A percentile compares a stretch with the other conserved stretches of the same genome.
phyloP scores from a whole-genome alignment of 306 rosid genomes.

The Trifolium pratense region DNA sequence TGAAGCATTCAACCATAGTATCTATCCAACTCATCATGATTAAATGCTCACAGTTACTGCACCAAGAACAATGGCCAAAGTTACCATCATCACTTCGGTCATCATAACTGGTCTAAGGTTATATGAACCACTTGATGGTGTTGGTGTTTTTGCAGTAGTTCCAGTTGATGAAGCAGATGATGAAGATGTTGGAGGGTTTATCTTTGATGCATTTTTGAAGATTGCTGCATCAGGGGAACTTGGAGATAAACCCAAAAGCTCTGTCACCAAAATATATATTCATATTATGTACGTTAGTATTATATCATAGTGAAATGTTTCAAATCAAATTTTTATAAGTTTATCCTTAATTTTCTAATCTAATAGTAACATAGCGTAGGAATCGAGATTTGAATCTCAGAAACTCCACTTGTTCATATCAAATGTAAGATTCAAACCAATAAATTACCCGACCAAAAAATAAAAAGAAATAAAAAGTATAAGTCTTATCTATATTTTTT shows the following conservation, averaged over 20 bases:
- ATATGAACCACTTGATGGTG: not conserved
- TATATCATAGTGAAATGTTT: no score
- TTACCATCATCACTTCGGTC: conserved; percentile 36
- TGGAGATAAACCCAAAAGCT: conserved; percentile 68
- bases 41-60: conserved; percentile 40
- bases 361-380: no score
- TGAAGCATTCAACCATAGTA: conserved; percentile 22
- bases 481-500: no score
- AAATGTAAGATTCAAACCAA: no score
- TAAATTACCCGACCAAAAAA: no score
- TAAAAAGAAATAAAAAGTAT: no score
- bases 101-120: conserved; percentile 35
- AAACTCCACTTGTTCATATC: no score
- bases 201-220: conserved; percentile 54
- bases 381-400: no score
- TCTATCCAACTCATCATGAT: not conserved
- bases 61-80: conserved; percentile 38
- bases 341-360: no score
- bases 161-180: not conserved
- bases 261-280: conserved; percentile 43
- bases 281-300: not conserved
- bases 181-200: conserved; percentile 5
- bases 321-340: no score
- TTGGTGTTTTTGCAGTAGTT: not conserved
- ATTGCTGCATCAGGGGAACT: conserved; percentile 80